Base-by-base conservation (phyloP, 2,329 filamentous ascomycete genomes). In the Fusarium nanum region DNA sequence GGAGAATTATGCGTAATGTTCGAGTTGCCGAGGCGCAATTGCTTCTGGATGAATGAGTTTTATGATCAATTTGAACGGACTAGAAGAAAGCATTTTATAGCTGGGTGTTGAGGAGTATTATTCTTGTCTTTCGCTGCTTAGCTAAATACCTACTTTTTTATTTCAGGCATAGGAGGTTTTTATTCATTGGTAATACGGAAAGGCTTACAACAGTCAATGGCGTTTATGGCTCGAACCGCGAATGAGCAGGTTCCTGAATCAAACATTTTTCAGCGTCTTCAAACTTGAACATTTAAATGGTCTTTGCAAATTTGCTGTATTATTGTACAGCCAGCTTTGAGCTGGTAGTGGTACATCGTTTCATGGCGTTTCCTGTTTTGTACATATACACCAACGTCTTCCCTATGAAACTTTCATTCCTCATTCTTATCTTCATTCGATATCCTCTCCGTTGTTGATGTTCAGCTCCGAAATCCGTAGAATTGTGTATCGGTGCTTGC, bases 401-500 rank as follows among this genome's bases (percentile, higher is more conserved):
- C 60, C 49, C 40, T 49, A 60, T 60, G 54, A 59, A 66, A 64
- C 57, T 60, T 37, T 60, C 34, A 52, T 34, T 65, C 32, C 16
- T 46, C 47, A 67, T 59, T 56, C 45, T 62, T 60, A 45, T 52
- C 52, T 41, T 58, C 60, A 76, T 42, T 81, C 80, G 54, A 84
- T 75, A 53, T 84, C 81, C 50, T 82, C 82, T 50, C 79, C 67
- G 23, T 74, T 77, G 71, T 85, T 84, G 61, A 97, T 85, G 77
- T 87, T 91, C 68, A 98, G 78, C 81, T 98, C 93, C 77, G 92
- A 91, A 70, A 99, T 92, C 77, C 90, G 87, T 81, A 99, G 78
- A 23, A 97, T 88, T 5, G 96, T 99, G 81, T 92, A 97, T 76
- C 88, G 87, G 78, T 97, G 93, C 87, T 99, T 98, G 85, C 93